These are phyloP conservation scores for Aspergillus baeticus DNA, from an alignment of 495 filamentous ascomycete genomes.

Conservation along the genomic window DNA sequence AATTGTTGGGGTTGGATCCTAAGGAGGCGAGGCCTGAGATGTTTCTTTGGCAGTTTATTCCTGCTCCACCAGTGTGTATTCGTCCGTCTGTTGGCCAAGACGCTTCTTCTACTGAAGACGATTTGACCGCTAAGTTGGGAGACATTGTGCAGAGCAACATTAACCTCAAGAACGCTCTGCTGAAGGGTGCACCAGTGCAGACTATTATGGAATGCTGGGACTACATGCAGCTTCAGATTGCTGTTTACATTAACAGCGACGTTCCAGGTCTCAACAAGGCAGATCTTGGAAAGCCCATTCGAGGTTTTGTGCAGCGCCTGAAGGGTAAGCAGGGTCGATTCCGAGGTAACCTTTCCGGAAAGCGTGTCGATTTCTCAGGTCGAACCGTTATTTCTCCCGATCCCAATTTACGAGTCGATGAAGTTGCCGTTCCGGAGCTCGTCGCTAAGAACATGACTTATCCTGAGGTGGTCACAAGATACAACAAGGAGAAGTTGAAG, in stretches of 20 bases:
- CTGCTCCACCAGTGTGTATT: conserved; percentile 89
- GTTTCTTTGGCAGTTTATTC: conserved; percentile 96
- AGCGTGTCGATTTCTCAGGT: conserved; percentile 98
- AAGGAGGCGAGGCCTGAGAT: conserved; percentile 88
- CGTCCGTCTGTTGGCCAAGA: conserved; percentile 92
- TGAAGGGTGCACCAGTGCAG: conserved; percentile 77
- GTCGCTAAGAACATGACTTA: conserved; percentile 95
- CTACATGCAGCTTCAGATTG: conserved; percentile 88
- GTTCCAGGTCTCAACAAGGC: conserved; percentile 82
- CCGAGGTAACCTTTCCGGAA: conserved; percentile 93
- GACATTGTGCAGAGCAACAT: conserved; percentile 91
- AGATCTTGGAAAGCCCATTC: conserved; percentile 74
- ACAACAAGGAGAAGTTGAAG: conserved; percentile 81
- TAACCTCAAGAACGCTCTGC: conserved; percentile 72
- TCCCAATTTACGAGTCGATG: conserved; percentile 88
- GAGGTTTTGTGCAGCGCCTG: conserved; percentile 89
- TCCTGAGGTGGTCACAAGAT: conserved; percentile 77
- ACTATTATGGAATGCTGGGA: conserved; percentile 99
- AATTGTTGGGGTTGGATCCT: conserved; percentile 84
- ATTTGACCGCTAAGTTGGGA: conserved; percentile 89
- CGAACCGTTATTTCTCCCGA: conserved; percentile 97
- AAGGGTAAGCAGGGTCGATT: conserved; percentile 98
- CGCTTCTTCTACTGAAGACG: conserved; percentile 88
- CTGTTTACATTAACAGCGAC: conserved; percentile 96
- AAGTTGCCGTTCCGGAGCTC: conserved; percentile 86